phyloP scores from a whole-genome alignment of 345 rosid species.

The Balakata baccata region DNA sequence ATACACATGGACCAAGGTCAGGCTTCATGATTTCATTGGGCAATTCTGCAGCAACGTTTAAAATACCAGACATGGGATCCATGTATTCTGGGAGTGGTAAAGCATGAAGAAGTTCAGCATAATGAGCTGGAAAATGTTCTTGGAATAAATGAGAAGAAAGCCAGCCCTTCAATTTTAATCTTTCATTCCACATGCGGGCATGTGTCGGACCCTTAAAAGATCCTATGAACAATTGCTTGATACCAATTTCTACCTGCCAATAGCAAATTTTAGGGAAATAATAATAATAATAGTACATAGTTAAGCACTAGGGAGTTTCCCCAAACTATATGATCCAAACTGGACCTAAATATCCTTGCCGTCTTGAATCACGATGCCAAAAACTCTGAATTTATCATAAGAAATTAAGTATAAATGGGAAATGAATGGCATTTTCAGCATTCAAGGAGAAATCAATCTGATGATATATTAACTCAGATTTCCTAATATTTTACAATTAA shows the following conservation, averaged over 20 bases:
- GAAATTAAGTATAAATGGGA: background rate
- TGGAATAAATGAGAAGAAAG: conserved; percentile 70
- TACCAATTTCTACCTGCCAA: conserved; percentile 81
- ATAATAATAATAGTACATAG: conserved; percentile 7
- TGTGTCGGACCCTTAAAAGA: conserved; percentile 60
- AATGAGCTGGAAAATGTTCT: conserved; percentile 83
- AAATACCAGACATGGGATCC: conserved; percentile 63
- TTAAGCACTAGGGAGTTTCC: background rate
- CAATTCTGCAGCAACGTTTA: conserved; percentile 69
- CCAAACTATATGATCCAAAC: background rate
- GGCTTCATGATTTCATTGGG: conserved; percentile 46
- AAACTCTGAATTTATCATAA: background rate
- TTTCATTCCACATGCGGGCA: conserved; percentile 63
- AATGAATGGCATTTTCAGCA: background rate
- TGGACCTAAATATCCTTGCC: background rate
- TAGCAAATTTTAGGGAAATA: background rate
- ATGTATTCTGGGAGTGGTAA: conserved; percentile 82
- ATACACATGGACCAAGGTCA: conserved; percentile 70
- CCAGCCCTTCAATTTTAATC: conserved; percentile 83
- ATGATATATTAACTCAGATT: background rate
- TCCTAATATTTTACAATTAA: background rate
- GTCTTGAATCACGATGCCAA: background rate
- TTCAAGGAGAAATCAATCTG: background rate
- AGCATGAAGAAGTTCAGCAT: conserved; percentile 54
- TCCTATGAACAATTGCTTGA: conserved; percentile 67